Evolutionary conservation across 176 grass and related monocot genomes (phyloP), one percentile per base, ranked within the genome.

Genomic region (Triticum monococcum): DNA sequence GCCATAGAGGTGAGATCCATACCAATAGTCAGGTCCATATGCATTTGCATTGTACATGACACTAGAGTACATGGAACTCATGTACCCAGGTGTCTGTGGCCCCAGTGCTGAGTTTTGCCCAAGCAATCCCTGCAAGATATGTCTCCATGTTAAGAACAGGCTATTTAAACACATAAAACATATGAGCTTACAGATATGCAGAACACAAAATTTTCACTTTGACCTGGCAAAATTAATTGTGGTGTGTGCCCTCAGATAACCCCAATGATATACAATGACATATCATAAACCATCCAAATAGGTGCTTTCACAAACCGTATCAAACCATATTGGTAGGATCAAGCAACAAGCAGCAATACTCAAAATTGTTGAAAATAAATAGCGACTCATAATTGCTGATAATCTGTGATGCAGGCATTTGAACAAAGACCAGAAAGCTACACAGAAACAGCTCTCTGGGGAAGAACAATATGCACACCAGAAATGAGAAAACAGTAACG

Each of bases 61-160:
- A 69, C 81, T 67, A 48, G 92, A 87, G 66, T 93, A 97, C 77
- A 95, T 76, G 30, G 87, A 87, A 71, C 86, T 91, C 84, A 84
- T 56, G 64, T 78, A 81, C 64, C 87, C 91, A 83, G 84, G 67
- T 38, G 77, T 75, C 72, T 67, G 35, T 60, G 84, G 61, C 36
- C 61, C 77, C 18, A 25, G 56, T 26, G 59, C 33, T 46, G 63
- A 81, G 59, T 23, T 80, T 14, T 41, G 71, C 48, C 35, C 68
- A 86, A 81, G 59, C 32, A 85, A 64, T 12, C 83, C 75, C 81
- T 84, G 38, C 30, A 84, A 80, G n/a, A 79, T 64, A 64, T 22
- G 12, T 40, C 6, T n/a, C 31, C 30, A 71, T 50, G 25, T 13
- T 84, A 16, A 79, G 81, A 84, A 72, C 16, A 82, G 62, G 33